phyloP scores from a whole-genome alignment of 2,329 filamentous ascomycete genomes.

The Malbranchea zuffiana region DNA sequence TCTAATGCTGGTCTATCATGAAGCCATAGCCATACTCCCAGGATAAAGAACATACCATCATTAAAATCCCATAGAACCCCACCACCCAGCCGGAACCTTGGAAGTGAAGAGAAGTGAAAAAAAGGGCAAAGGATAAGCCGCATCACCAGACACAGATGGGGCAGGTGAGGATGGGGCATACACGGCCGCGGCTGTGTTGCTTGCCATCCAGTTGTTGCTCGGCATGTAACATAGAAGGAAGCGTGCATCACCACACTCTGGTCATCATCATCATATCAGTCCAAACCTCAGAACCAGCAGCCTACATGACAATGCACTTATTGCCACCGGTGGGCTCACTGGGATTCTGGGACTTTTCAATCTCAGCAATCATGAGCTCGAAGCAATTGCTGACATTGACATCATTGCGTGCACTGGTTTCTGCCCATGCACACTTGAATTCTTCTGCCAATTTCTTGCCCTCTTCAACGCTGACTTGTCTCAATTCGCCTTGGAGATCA shows the following conservation, averaged over 20 bases:
- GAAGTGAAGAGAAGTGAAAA: constrained; percentile 4
- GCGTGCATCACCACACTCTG: constrained; percentile 3
- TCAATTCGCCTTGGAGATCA: constrained; percentile 82
- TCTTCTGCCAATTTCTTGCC: constrained; percentile 75
- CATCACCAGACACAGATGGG: too few relatives aligned
- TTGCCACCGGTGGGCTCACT: constrained; percentile 67
- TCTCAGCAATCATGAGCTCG: constrained; percentile 84
- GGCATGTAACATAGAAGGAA: constrained; percentile 4
- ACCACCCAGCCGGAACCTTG: constrained; percentile 2
- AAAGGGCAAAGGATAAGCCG: constrained; percentile 6
- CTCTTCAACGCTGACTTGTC: constrained; percentile 77
- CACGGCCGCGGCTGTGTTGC: constrained; percentile 4
- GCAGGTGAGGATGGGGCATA: too few relatives aligned
- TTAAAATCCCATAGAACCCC: constrained; percentile 4
- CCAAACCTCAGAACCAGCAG: constrained; percentile 4
- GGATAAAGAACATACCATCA: constrained; percentile 8
- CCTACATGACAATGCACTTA: constrained; percentile 77
- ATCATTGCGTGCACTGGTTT: constrained; percentile 87
- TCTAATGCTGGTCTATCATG: constrained; percentile 15
- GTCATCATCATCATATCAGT: background rate
- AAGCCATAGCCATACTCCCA: constrained; percentile 8
- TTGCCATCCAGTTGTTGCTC: background rate
- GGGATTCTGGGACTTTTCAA: constrained; percentile 89
- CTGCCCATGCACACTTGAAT: constrained; percentile 86
- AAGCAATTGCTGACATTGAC: constrained; percentile 90